These are phyloP conservation scores for Venturiaceae sp. DNA, from an alignment of 2,329 filamentous ascomycete species.

Conservation along the genomic window DNA sequence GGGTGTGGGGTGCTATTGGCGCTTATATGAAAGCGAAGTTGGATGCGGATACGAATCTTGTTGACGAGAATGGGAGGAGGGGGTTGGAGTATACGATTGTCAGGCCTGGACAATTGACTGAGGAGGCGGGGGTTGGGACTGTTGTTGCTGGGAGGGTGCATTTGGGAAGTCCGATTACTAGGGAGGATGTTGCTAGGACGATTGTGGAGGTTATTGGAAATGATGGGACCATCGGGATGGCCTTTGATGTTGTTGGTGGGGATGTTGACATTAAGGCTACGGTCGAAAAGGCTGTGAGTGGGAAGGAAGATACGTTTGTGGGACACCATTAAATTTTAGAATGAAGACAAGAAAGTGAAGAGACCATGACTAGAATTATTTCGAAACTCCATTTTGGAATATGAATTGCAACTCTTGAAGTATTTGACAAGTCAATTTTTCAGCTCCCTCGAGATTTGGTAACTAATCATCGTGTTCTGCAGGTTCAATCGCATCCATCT, in stretches of 20 bases:
- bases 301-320: slow-evolving; percentile 24
- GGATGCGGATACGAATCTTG: slow-evolving; percentile 30
- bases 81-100: slow-evolving; percentile 37
- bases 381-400: too few species aligned
- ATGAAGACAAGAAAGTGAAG: neutral
- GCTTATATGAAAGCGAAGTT: slow-evolving; percentile 33
- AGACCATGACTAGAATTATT: too few species aligned
- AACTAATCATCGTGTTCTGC: too few species aligned
- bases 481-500: too few species aligned
- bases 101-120: slow-evolving; percentile 30
- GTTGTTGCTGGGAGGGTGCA: slow-evolving; percentile 34
- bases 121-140: slow-evolving; percentile 35
- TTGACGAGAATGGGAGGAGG: slow-evolving; percentile 26
- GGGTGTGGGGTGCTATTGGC: slow-evolving; percentile 29
- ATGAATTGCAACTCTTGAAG: too few species aligned
- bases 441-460: too few species aligned
- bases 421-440: too few species aligned
- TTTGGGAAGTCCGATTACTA: slow-evolving; percentile 30
- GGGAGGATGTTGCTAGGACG: slow-evolving; percentile 51
- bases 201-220: slow-evolving; percentile 44
- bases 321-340: slow-evolving; percentile 12
- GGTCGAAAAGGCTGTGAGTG: slow-evolving; percentile 26
- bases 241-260: slow-evolving; percentile 34
- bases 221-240: slow-evolving; percentile 33
- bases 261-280: slow-evolving; percentile 29